Conservation (phyloP, 1,139 yeast genomes). For the Kluyveromyces sp. region DNA sequence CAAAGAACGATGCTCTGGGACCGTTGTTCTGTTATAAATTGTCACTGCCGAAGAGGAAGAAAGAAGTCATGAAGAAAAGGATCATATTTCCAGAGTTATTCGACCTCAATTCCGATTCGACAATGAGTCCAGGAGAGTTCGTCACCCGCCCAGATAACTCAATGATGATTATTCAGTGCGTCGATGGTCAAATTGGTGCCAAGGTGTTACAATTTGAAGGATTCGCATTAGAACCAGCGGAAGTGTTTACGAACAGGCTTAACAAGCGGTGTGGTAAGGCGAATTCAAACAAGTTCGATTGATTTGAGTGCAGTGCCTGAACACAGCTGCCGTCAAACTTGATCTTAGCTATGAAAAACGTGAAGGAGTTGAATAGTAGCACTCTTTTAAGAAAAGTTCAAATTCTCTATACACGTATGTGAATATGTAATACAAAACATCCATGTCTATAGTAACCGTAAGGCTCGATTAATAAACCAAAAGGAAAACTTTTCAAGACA, state of each 20-base stretch:
- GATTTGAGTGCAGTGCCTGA: background rate
- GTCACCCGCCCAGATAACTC: slow-evolving; percentile 22
- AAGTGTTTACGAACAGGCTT: slow-evolving; percentile 38
- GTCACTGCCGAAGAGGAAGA: slow-evolving; percentile 31
- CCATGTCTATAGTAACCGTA: too few species aligned
- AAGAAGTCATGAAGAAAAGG: slow-evolving; percentile 34
- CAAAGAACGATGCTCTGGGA: slow-evolving; percentile 52
- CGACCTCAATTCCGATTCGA: background rate
- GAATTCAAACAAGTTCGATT: background rate
- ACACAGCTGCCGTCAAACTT: too few species aligned
- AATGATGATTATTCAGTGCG: slow-evolving; percentile 38
- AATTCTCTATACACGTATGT: background rate
- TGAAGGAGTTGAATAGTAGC: background rate
- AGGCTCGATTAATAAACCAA: too few species aligned
- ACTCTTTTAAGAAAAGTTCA: background rate
- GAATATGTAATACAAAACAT: background rate
- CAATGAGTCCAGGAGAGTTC: slow-evolving; percentile 40
- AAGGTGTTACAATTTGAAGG: slow-evolving; percentile 48
- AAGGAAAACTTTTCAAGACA: too few species aligned
- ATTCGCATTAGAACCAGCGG: slow-evolving; percentile 41
- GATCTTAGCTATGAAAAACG: too few species aligned
- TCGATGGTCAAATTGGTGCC: slow-evolving; percentile 38
- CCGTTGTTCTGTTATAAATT: slow-evolving; percentile 47
- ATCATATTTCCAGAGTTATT: slow-evolving; percentile 41
- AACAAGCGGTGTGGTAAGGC: slow-evolving; percentile 40